Evolutionary conservation across 139 green algal genomes (phyloP).

Genomic region (Chlamydomonas incerta): DNA sequence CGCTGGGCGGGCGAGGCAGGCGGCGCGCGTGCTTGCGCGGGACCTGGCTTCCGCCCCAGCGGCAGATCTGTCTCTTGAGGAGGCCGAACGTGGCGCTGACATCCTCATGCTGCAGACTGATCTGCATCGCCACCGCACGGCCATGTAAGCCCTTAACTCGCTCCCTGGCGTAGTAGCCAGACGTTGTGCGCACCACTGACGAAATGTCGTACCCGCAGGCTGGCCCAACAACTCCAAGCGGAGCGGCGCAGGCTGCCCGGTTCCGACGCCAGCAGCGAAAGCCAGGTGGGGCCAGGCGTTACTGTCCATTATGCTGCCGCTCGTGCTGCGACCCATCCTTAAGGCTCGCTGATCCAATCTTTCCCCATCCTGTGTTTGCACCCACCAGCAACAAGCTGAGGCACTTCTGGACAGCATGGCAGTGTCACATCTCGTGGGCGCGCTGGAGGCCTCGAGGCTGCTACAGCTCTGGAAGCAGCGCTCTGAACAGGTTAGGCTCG

Average conservation of each 20-base stretch:
- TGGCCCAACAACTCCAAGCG: constrained; percentile 1
- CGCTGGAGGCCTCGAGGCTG: constrained; percentile 3
- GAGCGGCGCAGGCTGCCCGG: not conserved
- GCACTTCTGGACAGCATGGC: constrained; percentile 35
- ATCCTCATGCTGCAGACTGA: not conserved
- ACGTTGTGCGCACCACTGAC: too few relatives aligned
- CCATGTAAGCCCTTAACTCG: not conserved
- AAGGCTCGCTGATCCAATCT: too few relatives aligned
- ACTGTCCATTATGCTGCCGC: too few relatives aligned
- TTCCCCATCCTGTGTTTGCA: too few relatives aligned
- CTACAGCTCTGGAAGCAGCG: constrained; percentile 37
- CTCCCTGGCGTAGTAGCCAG: too few relatives aligned
- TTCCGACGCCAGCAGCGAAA: too few relatives aligned
- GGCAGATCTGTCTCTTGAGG: not conserved
- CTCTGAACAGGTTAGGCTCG: not conserved
- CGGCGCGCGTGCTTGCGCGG: not conserved
- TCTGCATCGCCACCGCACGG: not conserved
- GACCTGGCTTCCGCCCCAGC: not conserved
- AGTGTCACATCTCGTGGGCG: constrained; percentile 12
- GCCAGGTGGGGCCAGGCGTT: too few relatives aligned
- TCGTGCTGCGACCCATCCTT: too few relatives aligned
- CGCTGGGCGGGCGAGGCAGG: not conserved
- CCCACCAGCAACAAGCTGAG: not conserved
- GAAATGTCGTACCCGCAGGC: not conserved
- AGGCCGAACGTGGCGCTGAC: not conserved